Conservation (phyloP, 192 early-diverging fungal genomes). For the Coemansia sp. region DNA sequence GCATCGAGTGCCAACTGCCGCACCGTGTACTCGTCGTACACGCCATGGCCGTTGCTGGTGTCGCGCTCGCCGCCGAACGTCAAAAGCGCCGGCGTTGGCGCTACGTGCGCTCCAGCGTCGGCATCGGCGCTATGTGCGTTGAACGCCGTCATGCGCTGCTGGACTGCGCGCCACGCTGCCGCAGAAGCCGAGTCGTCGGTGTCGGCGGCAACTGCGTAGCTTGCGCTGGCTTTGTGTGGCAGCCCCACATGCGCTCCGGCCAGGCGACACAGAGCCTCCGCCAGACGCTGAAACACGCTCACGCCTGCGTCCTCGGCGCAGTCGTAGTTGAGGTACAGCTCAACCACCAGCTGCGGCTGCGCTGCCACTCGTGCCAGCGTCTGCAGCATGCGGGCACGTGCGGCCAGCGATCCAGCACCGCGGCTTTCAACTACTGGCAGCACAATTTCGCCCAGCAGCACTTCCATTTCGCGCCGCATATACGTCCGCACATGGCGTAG, state of each 20-base stretch:
- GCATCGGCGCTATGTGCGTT: constrained; percentile 11
- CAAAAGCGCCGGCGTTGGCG: constrained; percentile 18
- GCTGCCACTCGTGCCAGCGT: constrained; percentile 64
- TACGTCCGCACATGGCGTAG: constrained; percentile 66
- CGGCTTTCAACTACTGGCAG: constrained; percentile 85
- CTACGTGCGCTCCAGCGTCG: constrained; percentile 5
- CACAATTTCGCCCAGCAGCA: constrained; percentile 86
- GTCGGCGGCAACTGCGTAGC: constrained; percentile 30
- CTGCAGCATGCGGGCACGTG: constrained; percentile 74
- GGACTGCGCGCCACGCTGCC: constrained; percentile 47
- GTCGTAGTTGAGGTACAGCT: constrained; percentile 94
- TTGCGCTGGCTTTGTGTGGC: constrained; percentile 28
- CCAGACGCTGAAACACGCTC: constrained; percentile 89
- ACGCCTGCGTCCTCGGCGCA: constrained; percentile 79
- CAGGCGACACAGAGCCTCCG: constrained; percentile 51
- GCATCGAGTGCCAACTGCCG: constrained; percentile 63
- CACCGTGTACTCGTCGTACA: constrained; percentile 50
- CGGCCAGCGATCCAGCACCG: constrained; percentile 57
- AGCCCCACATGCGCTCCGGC: constrained; percentile 19
- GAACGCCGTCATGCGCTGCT: constrained; percentile 45
- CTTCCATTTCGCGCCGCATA: constrained; percentile 84
- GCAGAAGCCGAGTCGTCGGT: constrained; percentile 11
- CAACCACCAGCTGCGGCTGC: constrained; percentile 78
- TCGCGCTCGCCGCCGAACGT: constrained; percentile 14
- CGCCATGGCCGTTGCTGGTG: not conserved